Evolutionary conservation across 768 basidiomycete genomes (phyloP).

Genomic region (Pleurotus tuoliensis): DNA sequence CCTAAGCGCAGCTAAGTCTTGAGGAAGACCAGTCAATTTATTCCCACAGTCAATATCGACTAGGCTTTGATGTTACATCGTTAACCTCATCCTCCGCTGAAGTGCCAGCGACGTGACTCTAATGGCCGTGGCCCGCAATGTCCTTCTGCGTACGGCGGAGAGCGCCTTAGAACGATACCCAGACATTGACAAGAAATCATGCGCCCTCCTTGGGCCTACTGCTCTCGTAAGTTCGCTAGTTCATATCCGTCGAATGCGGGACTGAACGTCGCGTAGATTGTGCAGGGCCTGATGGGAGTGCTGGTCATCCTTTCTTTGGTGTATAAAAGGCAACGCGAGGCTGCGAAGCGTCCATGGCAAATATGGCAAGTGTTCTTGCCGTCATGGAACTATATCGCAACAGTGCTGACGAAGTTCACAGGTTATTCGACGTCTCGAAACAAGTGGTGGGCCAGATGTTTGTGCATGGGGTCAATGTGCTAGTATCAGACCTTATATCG

Average conservation of each 20-base stretch:
- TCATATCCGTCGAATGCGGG: too few relatives aligned
- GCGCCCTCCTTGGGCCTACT: slow-evolving; percentile 48
- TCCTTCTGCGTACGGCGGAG: too few relatives aligned
- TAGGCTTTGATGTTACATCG: too few relatives aligned
- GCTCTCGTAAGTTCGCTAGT: slow-evolving; percentile 36
- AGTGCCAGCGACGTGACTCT: too few relatives aligned
- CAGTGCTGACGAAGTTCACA: slow-evolving; percentile 21
- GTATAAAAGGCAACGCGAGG: slow-evolving; percentile 85
- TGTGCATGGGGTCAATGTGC: slow-evolving; percentile 73
- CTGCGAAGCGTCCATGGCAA: slow-evolving; percentile 81
- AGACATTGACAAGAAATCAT: slow-evolving; percentile 45
- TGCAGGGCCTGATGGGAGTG: slow-evolving; percentile 87
- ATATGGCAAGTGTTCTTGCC: slow-evolving; percentile 67
- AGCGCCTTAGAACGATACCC: slow-evolving; percentile 24
- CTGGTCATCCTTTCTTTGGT: slow-evolving; percentile 85
- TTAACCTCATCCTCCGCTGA: too few relatives aligned
- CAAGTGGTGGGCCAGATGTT: slow-evolving; percentile 86
- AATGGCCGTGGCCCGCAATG: too few relatives aligned
- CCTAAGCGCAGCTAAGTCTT: too few relatives aligned
- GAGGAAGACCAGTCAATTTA: too few relatives aligned
- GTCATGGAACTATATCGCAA: neutral
- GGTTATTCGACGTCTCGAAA: slow-evolving; percentile 92
- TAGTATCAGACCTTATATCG: slow-evolving; percentile 77
- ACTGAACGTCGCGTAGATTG: slow-evolving; percentile 47
- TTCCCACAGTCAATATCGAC: too few relatives aligned